Evolutionary conservation across 108 stramenopile genomes (phyloP).

Genomic region (Cyclotella atomus): DNA sequence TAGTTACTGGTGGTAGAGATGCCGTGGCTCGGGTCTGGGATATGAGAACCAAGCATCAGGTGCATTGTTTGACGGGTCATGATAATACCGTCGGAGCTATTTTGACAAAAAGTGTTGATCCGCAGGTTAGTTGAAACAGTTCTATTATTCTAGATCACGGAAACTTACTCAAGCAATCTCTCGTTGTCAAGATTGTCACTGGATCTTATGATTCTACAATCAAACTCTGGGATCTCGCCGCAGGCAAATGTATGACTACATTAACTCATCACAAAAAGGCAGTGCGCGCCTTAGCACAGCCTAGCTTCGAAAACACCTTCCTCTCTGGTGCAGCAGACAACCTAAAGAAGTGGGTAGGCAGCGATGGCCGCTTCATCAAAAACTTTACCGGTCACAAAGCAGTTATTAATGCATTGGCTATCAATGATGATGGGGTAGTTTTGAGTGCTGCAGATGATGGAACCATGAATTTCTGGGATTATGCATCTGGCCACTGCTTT

Average conservation of each 20-base stretch:
- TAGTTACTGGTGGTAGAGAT: slow-evolving; percentile 99
- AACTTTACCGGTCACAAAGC: slow-evolving; percentile 94
- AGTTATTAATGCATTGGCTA: slow-evolving; percentile 93
- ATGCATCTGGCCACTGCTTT: slow-evolving; percentile 95
- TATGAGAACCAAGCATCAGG: slow-evolving; percentile 94
- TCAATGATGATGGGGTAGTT: slow-evolving; percentile 97
- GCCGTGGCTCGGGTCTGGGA: slow-evolving; percentile 99
- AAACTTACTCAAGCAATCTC: too few relatives aligned
- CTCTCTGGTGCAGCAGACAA: slow-evolving; percentile 95
- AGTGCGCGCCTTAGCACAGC: slow-evolving; percentile 87
- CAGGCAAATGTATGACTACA: slow-evolving; percentile 96
- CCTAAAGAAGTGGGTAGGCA: slow-evolving; percentile 96
- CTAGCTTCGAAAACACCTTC: slow-evolving; percentile 94
- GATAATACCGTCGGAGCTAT: slow-evolving; percentile 92
- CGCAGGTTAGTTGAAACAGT: slow-evolving; percentile 66
- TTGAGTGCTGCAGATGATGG: slow-evolving; percentile 98
- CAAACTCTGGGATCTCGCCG: slow-evolving; percentile 98
- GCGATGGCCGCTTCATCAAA: slow-evolving; percentile 92
- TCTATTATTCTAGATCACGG: background rate
- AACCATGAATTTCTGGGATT: slow-evolving; percentile 97
- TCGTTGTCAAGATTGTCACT: too few relatives aligned
- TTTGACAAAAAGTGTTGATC: slow-evolving; percentile 92
- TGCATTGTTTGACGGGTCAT: slow-evolving; percentile 95
- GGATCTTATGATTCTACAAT: slow-evolving; percentile 97
- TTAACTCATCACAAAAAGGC: slow-evolving; percentile 99